Conservation (phyloP, 768 basidiomycete genomes). For the Pulveroboletus sp. region DNA sequence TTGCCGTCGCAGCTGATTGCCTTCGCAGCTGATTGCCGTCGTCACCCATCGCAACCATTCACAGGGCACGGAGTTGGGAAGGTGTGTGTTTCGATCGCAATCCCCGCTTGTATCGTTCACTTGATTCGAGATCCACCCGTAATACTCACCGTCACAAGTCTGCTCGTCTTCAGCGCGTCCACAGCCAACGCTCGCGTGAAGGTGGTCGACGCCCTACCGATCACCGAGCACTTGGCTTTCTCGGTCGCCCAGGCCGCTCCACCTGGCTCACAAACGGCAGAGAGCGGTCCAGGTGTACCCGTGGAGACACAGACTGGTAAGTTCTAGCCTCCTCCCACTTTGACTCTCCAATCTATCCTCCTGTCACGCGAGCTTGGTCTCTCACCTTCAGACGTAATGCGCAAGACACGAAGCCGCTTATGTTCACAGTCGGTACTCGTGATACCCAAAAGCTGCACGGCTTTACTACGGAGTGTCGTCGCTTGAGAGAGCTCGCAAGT, state of each 20-base stretch:
- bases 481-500: constrained; percentile 51
- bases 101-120: no score
- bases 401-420: constrained; percentile 39
- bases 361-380: constrained; percentile 40
- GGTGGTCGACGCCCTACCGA: constrained; percentile 36
- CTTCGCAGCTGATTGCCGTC: constrained; percentile 41
- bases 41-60: constrained; percentile 44
- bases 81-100: constrained; percentile 33
- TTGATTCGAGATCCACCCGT: no score
- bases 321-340: constrained; percentile 1
- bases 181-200: not conserved
- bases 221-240: constrained; percentile 50
- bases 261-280: constrained; percentile 28
- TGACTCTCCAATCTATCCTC: not conserved
- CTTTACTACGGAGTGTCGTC: constrained; percentile 53
- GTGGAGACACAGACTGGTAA: constrained; percentile 37
- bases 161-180: constrained; percentile 15
- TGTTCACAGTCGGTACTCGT: constrained; percentile 38
- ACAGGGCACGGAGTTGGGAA: constrained; percentile 47
- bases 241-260: constrained; percentile 52
- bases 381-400: constrained; percentile 44
- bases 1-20: constrained; percentile 30
- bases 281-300: constrained; percentile 27
- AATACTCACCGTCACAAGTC: constrained; percentile 11
- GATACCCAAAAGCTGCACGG: constrained; percentile 44